Evolutionary conservation across 352 stramenopile species (phyloP).

Genomic region (Pythium biforme): DNA sequence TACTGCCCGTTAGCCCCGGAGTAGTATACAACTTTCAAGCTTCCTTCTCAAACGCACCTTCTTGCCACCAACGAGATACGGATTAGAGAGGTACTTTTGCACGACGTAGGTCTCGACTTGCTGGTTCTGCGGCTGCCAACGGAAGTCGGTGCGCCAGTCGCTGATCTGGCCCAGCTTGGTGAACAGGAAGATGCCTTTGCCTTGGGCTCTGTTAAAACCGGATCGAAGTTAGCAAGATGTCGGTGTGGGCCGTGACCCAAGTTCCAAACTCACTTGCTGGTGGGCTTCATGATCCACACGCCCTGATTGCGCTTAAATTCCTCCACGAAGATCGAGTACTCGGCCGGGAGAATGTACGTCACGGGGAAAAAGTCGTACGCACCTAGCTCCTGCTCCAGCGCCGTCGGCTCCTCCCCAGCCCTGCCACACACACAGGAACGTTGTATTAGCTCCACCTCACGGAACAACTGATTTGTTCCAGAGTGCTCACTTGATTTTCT

Average conservation of each 20-base stretch:
- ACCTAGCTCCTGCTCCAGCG: constrained; percentile 32
- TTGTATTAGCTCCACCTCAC: not conserved
- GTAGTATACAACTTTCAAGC: too few relatives aligned
- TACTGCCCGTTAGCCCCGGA: too few relatives aligned
- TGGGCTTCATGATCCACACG: constrained; percentile 97
- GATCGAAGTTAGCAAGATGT: not conserved
- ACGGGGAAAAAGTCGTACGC: constrained; percentile 91
- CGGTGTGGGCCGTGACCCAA: not conserved
- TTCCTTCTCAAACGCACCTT: constrained; percentile 80
- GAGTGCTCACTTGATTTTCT: constrained; percentile 55
- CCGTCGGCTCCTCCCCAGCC: constrained; percentile 38
- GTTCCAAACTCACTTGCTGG: constrained; percentile 72
- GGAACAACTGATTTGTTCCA: not conserved
- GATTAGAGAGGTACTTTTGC: constrained; percentile 93
- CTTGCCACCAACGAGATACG: constrained; percentile 92
- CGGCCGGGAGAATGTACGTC: constrained; percentile 93
- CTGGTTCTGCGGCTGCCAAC: constrained; percentile 71
- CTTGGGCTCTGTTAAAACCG: constrained; percentile 53
- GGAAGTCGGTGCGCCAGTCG: constrained; percentile 91
- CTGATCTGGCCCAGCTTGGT: constrained; percentile 92
- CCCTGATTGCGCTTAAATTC: constrained; percentile 91
- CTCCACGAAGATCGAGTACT: constrained; percentile 95
- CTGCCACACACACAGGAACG: constrained; percentile 16
- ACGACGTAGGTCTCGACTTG: constrained; percentile 93
- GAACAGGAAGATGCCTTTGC: constrained; percentile 95